Conservation (phyloP, 2,329 filamentous ascomycete genomes). For the Dothideomycetidae sp. region DNA sequence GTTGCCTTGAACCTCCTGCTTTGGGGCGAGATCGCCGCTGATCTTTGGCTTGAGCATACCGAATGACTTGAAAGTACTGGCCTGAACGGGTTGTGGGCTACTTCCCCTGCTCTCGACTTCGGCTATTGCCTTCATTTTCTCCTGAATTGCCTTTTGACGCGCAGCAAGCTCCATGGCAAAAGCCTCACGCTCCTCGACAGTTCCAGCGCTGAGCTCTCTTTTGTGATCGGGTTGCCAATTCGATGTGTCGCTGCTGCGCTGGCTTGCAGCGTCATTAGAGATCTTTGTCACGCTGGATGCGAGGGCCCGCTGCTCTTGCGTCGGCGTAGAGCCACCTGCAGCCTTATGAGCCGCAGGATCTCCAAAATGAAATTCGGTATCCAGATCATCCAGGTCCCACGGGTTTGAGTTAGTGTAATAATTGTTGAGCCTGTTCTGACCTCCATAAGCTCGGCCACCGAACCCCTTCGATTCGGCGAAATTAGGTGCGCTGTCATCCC, state of each 20-base stretch:
- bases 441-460: slow-evolving; percentile 9
- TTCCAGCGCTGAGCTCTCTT: slow-evolving; percentile 36
- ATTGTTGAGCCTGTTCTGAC: slow-evolving; percentile 30
- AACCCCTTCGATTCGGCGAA: slow-evolving; percentile 4
- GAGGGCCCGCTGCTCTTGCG: slow-evolving; percentile 5
- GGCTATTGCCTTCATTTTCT: slow-evolving; percentile 55
- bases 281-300: slow-evolving; percentile 10
- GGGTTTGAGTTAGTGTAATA: slow-evolving; percentile 39
- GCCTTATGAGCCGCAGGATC: slow-evolving; percentile 25
- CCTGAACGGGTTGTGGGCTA: slow-evolving; percentile 24
- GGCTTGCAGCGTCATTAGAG: slow-evolving; percentile 3
- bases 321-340: slow-evolving; percentile 20
- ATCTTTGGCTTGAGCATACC: slow-evolving; percentile 52
- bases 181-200: slow-evolving; percentile 47
- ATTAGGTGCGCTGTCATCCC: slow-evolving; percentile 8
- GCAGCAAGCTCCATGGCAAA: slow-evolving; percentile 61
- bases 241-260: slow-evolving; percentile 6
- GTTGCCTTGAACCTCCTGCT: slow-evolving; percentile 31
- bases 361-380: slow-evolving; percentile 24
- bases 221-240: slow-evolving; percentile 24
- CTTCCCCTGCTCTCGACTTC: slow-evolving; percentile 39
- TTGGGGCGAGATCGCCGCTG: slow-evolving; percentile 51
- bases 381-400: slow-evolving; percentile 40
- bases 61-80: slow-evolving; percentile 40
- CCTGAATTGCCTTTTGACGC: slow-evolving; percentile 55